Evolutionary conservation across 2,329 filamentous ascomycete genomes (phyloP).

Genomic region (Fusarium nygamai): DNA sequence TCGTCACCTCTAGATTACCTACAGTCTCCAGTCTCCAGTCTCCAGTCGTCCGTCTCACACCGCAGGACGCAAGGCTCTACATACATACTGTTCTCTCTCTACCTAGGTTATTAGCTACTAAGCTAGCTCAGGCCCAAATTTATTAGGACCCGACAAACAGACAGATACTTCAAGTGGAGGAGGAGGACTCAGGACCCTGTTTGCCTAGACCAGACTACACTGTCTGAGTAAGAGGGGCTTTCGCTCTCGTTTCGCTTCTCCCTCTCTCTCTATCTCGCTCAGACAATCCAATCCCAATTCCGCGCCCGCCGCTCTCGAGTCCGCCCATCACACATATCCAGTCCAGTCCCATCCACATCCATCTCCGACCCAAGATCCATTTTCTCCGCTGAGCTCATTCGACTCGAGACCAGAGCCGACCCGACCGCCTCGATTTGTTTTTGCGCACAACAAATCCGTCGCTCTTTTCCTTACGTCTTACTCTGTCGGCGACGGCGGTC

Average conservation of each 20-base stretch:
- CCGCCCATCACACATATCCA: conserved; percentile 25
- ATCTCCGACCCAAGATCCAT: conserved; percentile 28
- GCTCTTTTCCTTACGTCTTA: conserved; percentile 21
- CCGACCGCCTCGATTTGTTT: conserved; percentile 27
- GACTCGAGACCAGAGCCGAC: conserved; percentile 1
- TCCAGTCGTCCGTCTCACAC: not conserved
- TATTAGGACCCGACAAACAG: not conserved
- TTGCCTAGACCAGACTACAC: not conserved
- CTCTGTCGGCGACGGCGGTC: conserved; percentile 10
- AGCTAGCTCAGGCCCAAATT: not conserved
- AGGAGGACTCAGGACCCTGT: conserved; percentile 9
- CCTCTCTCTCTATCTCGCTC: conserved; percentile 4
- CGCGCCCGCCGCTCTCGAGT: conserved; percentile 40
- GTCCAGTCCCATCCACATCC: not conserved
- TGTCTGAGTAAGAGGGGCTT: conserved; percentile 32
- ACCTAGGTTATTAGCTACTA: not conserved
- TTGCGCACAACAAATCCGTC: conserved; percentile 23
- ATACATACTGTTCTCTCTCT: not conserved
- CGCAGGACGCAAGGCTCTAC: conserved; percentile 12
- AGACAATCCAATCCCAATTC: conserved; percentile 30
- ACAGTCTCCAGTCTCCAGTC: not conserved
- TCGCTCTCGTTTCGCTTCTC: not conserved
- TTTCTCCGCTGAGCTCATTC: conserved; percentile 36
- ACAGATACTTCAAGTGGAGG: not conserved
- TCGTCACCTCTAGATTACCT: not conserved